These are phyloP conservation scores for Immersiporthe knoxdaviesiana DNA, from an alignment of 2,329 filamentous ascomycete genomes.

Conservation along the genomic window DNA sequence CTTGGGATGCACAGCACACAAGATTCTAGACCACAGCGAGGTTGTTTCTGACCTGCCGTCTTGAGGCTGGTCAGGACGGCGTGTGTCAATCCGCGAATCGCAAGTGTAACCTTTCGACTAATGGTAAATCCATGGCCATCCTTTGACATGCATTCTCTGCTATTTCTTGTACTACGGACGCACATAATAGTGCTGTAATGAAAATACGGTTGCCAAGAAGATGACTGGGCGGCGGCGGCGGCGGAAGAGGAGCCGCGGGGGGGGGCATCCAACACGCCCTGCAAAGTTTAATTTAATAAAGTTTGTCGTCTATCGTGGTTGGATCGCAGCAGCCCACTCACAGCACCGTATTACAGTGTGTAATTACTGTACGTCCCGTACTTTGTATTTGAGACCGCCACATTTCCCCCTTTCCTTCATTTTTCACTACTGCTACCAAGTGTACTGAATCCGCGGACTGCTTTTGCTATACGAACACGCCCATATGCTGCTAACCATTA, in stretches of 20 bases:
- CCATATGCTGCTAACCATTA: too few species aligned
- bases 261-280: background rate
- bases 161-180: too few species aligned
- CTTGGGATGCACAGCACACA: background rate
- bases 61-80: background rate
- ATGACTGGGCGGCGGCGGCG: background rate
- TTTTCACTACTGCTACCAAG: too few species aligned
- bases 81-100: background rate
- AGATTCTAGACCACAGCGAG: background rate
- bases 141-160: too few species aligned
- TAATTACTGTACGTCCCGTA: background rate
- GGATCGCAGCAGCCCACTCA: background rate
- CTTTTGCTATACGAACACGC: too few species aligned
- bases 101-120: background rate
- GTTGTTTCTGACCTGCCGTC: background rate
- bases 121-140: background rate
- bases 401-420: too few species aligned
- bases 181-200: too few species aligned
- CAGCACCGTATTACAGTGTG: background rate
- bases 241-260: background rate
- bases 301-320: background rate
- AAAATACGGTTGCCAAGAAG: background rate
- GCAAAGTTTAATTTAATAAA: background rate
- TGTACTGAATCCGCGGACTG: too few species aligned
- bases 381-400: background rate